Base-by-base conservation (phyloP, 768 basidiomycete genomes). In the Rhizopogon roseolus region DNA sequence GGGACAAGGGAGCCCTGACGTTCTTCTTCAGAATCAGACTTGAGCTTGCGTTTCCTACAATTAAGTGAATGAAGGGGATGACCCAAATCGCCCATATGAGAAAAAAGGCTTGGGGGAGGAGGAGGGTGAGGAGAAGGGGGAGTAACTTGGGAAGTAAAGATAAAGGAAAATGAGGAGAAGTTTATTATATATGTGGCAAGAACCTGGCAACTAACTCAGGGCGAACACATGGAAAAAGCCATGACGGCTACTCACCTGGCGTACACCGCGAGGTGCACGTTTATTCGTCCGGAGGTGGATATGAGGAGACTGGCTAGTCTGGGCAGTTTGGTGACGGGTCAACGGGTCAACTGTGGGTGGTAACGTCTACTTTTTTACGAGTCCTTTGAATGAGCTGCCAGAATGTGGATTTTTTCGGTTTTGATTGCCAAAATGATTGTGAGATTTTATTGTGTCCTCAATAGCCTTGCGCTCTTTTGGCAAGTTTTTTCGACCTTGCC, bases 11-110 rank as follows among this genome's bases (percentile, higher is more conserved):
- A 55, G 41, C 43, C 57, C 28, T 60, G 60, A n/a, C 41, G 53
- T 42, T 70, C 69, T 43, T 77, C 76, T 54, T 86, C 82, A 28
- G 65, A 51, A 65, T 79, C 79, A 0, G 83, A 79, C 71, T 89
- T 89, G 61, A 87, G 82, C 71, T 90, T 89, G 60, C 87, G 82
- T 70, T 89, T 89, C 65, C 82, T 78, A 65, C 76, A 75, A 76
- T 78, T 69, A 51, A 66, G 49, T 71, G 76, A 61, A 55, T 78
- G 77, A 59, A 71, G 68, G 52, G 76, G 73, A 57, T 83, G 80
- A 61, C 80, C 76, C 58, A 82, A 75, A 75, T 84, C 77, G 73
- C 85, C 82, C 84, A 87, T 86, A 56, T 56, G 63, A 62, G 61
- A 57, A 54, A 50, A 50, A 54, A 49, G 56, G 59, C 61, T 54